Conservation (phyloP, 768 basidiomycete species). For the Stropharia rugosoannulata region DNA sequence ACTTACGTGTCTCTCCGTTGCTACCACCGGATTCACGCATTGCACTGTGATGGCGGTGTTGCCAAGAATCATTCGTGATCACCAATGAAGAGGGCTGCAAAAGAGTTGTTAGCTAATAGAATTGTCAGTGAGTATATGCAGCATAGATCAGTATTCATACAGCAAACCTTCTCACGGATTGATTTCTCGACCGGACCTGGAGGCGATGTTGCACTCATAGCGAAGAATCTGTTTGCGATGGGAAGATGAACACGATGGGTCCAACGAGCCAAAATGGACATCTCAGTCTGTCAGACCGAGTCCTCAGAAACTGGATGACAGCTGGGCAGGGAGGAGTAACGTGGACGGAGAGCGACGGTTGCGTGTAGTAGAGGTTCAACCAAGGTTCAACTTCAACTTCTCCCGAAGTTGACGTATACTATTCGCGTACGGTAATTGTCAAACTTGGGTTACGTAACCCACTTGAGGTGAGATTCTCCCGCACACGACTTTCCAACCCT, state of each 20-base stretch:
- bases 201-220: conserved; percentile 13
- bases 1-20: conserved; percentile 82
- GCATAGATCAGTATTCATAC: conserved; percentile 6
- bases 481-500: neutral
- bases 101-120: conserved; percentile 54
- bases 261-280: neutral
- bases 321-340: neutral
- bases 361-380: neutral
- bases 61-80: conserved; percentile 81
- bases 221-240: conserved; percentile 8
- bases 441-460: too few species aligned
- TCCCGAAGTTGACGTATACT: too few species aligned
- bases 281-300: conserved; percentile 1
- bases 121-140: conserved; percentile 14
- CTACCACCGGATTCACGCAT: conserved; percentile 72
- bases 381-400: too few species aligned
- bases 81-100: conserved; percentile 62
- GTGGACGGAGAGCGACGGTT: neutral
- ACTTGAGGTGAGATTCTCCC: too few species aligned
- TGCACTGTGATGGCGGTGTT: conserved; percentile 81
- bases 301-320: neutral
- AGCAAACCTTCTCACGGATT: conserved; percentile 16
- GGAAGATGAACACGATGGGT: conserved; percentile 1
- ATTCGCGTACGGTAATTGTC: neutral
- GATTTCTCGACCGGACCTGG: conserved; percentile 18